A percentile compares a stretch with the other conserved stretches of the same genome.
Conservation (phyloP, 116 monocot species). For the Trichopus zeylanicus region DNA sequence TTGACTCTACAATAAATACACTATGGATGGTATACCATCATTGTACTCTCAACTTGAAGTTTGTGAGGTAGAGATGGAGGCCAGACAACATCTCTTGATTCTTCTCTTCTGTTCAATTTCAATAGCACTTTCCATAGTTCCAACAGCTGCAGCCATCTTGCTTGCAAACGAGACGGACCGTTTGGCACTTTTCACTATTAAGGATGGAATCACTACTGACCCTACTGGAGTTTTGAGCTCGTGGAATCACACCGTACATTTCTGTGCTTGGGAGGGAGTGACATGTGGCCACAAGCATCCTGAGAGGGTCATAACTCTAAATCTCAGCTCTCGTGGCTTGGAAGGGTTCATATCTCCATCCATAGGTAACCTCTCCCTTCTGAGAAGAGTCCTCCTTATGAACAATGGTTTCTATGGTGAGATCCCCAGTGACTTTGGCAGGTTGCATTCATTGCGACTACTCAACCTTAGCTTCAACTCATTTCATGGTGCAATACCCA, state of each 20-base stretch:
- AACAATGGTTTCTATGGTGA: constrained; percentile 9
- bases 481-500: background rate
- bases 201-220: background rate
- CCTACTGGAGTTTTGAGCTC: background rate
- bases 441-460: background rate
- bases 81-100: background rate
- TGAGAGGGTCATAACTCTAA: background rate
- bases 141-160: constrained; percentile 1
- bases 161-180: background rate
- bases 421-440: constrained; percentile 9
- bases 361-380: background rate
- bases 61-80: background rate
- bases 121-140: background rate
- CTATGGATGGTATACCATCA: background rate
- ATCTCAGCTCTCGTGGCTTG: background rate
- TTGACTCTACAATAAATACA: background rate
- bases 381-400: background rate
- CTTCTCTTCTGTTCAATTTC: background rate
- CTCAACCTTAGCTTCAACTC: background rate
- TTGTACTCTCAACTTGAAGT: background rate
- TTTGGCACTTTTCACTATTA: background rate
- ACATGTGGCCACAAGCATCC: background rate
- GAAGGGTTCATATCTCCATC: constrained; percentile 2
- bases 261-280: background rate
- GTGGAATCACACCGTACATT: constrained; percentile 2